phyloP scores from a whole-genome alignment of 75 land plant species.

The Selaginella moellendorffii region DNA sequence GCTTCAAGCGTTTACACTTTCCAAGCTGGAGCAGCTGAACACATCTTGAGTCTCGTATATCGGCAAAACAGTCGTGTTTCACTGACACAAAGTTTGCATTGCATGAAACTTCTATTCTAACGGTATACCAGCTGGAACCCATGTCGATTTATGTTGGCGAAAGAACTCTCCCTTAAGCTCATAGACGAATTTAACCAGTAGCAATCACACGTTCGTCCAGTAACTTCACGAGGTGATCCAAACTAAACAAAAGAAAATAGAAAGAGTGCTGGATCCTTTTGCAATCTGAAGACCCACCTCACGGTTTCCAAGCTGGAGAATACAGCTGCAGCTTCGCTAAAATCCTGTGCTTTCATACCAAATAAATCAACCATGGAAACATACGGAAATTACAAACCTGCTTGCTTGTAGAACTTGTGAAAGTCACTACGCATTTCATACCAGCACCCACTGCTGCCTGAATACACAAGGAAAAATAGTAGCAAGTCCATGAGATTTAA shows the following conservation, averaged over 20 bases:
- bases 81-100: too few species aligned
- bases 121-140: too few species aligned
- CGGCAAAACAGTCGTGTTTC: too few species aligned
- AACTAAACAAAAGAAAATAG: conserved; percentile 3
- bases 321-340: conserved; percentile 16
- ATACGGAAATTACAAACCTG: conserved; percentile 33
- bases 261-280: background rate
- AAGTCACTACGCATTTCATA: conserved; percentile 77
- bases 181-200: too few species aligned
- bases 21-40: too few species aligned
- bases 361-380: background rate
- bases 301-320: conserved; percentile 16
- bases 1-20: too few species aligned
- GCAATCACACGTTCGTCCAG: too few species aligned
- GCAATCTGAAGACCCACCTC: conserved; percentile 1
- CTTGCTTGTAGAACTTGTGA: conserved; percentile 75
- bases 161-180: too few species aligned
- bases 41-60: too few species aligned
- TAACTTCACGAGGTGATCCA: conserved; percentile 12
- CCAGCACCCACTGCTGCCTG: conserved; percentile 90
- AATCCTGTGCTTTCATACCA: conserved; percentile 15
- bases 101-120: too few species aligned
- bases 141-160: too few species aligned
- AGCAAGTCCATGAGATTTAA: conserved; percentile 7
- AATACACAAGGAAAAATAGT: conserved; percentile 11